Conservation (phyloP, 1,284 basidiomycete species). For the Leccinum subrobustum region DNA sequence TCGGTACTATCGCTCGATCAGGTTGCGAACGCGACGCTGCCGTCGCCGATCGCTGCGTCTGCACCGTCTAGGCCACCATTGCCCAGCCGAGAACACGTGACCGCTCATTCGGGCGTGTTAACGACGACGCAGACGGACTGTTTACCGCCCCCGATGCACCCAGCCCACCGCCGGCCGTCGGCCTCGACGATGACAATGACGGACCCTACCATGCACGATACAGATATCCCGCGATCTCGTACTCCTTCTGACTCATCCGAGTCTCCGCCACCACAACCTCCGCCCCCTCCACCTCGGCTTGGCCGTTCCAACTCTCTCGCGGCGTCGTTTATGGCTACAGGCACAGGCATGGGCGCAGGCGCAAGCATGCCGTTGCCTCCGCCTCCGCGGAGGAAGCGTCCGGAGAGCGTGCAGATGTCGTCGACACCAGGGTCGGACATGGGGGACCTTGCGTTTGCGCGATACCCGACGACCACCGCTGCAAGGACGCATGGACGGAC, state of each 20-base stretch:
- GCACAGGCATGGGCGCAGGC: not conserved
- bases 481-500: conserved; percentile 20
- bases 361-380: conserved; percentile 39
- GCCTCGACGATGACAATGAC: conserved; percentile 7
- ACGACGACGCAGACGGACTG: conserved; percentile 3
- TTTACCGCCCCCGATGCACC: conserved; percentile 53
- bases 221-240: not conserved
- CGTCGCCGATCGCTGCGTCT: conserved; percentile 5
- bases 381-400: conserved; percentile 46
- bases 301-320: conserved; percentile 55
- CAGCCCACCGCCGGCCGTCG: conserved; percentile 46
- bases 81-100: conserved; percentile 18
- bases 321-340: conserved; percentile 36
- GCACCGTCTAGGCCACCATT: conserved; percentile 16
- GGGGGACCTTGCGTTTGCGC: not conserved
- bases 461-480: not conserved
- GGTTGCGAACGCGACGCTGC: conserved; percentile 40
- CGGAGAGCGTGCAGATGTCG: conserved; percentile 60
- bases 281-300: conserved; percentile 39
- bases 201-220: conserved; percentile 16
- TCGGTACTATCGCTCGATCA: conserved; percentile 41
- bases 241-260: not conserved
- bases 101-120: not conserved
- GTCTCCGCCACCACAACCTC: not conserved
- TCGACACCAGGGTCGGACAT: conserved; percentile 22